These are phyloP conservation scores for Trichoderma sp. DNA, from an alignment of 2,329 filamentous ascomycete genomes.

Conservation along the genomic window DNA sequence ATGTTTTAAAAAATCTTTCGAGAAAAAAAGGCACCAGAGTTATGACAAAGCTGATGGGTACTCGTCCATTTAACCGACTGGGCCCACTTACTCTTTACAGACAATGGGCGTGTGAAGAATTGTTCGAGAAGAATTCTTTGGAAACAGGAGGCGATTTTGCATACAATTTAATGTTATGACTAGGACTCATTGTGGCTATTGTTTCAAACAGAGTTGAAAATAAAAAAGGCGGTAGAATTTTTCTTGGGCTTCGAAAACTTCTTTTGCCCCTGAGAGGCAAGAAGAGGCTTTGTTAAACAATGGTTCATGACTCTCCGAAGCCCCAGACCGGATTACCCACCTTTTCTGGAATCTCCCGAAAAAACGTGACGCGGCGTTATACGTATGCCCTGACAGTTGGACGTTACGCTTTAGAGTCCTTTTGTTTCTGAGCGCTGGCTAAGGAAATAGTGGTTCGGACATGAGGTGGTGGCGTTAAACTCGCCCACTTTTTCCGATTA, in stretches of 20 bases:
- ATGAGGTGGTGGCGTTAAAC: constrained; percentile 10
- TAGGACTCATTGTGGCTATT: background rate
- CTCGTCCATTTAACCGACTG: background rate
- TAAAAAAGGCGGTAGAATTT: background rate
- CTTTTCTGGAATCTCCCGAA: constrained; percentile 7
- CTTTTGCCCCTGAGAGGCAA: background rate
- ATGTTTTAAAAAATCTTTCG: constrained; percentile 10
- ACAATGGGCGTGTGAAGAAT: background rate
- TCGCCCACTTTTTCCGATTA: background rate
- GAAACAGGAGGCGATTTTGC: background rate
- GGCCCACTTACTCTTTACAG: background rate
- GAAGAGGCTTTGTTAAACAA: background rate
- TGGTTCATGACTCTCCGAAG: background rate
- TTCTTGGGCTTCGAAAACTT: background rate
- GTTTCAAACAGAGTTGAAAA: background rate
- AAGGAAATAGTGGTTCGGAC: background rate
- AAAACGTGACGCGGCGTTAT: constrained; percentile 14
- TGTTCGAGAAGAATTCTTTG: background rate
- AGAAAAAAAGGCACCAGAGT: constrained; percentile 19
- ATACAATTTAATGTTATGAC: background rate
- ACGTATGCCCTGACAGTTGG: background rate
- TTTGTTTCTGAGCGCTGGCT: constrained; percentile 2
- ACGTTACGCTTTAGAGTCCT: background rate
- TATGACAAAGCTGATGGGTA: constrained; percentile 5
- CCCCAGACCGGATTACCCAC: background rate